phyloP scores from a whole-genome alignment of 2,329 filamentous ascomycete genomes.

The Dothistroma pini region DNA sequence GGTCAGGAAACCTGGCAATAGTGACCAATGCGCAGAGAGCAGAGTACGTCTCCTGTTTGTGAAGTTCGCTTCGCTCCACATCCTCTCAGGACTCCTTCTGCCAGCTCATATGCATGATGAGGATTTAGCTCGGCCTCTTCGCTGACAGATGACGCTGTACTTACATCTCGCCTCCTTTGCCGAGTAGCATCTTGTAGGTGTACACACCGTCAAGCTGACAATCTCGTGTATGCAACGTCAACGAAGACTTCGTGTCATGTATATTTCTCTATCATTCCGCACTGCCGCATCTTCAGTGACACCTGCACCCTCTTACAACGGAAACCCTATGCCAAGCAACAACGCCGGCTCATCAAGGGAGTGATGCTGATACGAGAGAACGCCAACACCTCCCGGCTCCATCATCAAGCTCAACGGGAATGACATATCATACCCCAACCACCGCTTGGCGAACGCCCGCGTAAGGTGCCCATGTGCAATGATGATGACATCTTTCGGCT shows the following conservation, averaged over 20 bases:
- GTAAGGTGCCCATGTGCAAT: slow-evolving; percentile 85
- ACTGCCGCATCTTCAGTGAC: background rate
- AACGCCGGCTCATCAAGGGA: slow-evolving; percentile 76
- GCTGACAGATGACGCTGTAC: background rate
- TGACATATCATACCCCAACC: slow-evolving; percentile 64
- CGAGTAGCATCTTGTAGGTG: background rate
- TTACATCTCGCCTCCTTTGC: background rate
- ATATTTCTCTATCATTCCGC: background rate
- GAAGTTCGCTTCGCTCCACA: too few species aligned
- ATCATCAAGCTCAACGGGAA: slow-evolving; percentile 70
- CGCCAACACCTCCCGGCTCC: slow-evolving; percentile 79
- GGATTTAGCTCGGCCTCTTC: background rate
- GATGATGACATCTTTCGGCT: slow-evolving; percentile 63
- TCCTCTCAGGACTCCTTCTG: too few species aligned
- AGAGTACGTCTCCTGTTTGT: too few species aligned
- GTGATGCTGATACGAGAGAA: slow-evolving; percentile 78
- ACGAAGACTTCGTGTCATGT: background rate
- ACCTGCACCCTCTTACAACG: slow-evolving; percentile 17
- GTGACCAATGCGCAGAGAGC: too few species aligned
- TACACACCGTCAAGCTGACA: background rate
- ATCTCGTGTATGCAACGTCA: background rate
- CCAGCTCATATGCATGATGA: background rate
- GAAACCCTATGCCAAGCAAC: slow-evolving; percentile 69
- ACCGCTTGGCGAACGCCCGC: slow-evolving; percentile 78
- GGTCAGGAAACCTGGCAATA: too few species aligned